phyloP scores from a whole-genome alignment of 495 filamentous ascomycete species.

The Hyphodiscus hymeniophilus region DNA sequence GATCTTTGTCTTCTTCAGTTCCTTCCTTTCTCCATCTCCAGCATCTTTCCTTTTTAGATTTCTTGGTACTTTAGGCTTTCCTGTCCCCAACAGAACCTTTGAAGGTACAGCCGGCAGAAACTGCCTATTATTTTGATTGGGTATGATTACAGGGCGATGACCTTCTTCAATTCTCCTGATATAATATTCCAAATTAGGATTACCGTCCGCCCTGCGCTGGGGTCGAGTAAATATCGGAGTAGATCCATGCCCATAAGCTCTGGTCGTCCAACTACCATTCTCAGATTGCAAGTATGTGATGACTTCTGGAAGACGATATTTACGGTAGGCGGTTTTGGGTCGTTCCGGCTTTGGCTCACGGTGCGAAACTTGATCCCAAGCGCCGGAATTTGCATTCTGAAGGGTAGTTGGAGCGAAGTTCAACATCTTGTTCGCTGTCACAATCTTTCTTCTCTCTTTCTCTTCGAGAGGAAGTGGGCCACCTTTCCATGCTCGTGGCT shows the following conservation, averaged over 20 bases:
- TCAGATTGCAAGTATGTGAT: conserved; percentile 18
- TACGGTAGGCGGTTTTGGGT: background rate
- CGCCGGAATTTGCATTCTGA: conserved; percentile 16
- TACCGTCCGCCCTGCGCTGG: conserved; percentile 8
- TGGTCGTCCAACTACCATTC: conserved; percentile 17
- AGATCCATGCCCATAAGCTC: conserved; percentile 22
- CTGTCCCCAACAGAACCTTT: conserved; percentile 1
- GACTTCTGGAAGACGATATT: conserved; percentile 12
- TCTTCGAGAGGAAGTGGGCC: background rate
- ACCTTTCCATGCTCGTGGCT: background rate
- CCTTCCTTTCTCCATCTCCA: no score
- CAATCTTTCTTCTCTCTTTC: background rate
- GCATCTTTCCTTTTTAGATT: no score
- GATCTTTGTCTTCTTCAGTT: no score
- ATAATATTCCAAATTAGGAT: conserved; percentile 2
- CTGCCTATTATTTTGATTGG: conserved; percentile 2
- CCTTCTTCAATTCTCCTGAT: conserved; percentile 5
- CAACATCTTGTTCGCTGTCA: background rate
- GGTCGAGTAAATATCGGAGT: conserved; percentile 16
- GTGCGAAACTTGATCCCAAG: conserved; percentile 13
- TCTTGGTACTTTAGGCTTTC: no score
- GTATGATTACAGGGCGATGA: conserved; percentile 13
- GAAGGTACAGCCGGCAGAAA: conserved; percentile 5
- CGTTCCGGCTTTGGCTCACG: background rate
- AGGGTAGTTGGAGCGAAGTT: conserved; percentile 4